Evolutionary conservation across 225 moss, liverwort and hornwort genomes (phyloP), one percentile per base, ranked within the genome.

Genomic region (Asterella californica): DNA sequence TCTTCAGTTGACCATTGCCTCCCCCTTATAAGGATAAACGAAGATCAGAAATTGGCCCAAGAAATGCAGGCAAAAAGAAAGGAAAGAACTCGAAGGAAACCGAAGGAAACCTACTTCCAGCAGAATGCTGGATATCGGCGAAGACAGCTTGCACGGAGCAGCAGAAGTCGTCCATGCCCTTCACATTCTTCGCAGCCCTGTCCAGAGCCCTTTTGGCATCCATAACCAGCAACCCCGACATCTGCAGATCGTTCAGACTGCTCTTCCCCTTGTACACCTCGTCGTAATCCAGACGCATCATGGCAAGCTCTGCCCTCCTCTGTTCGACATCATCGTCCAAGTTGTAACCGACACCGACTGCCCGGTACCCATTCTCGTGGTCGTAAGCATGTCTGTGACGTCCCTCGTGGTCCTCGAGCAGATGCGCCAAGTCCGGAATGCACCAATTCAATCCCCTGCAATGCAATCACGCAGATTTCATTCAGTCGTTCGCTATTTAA

Each of bases 291-390:
- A 87, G 87, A 24, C 91, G 85, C 14, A 96, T 49, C 0, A 66
- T 76, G 17, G n/a, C 70, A 0, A 96, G 79, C 53, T 96, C 95
- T 11, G 61, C 72, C 76, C 84, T 89, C 0, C 92, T 90, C n/a
- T 84, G 80, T 2, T 83, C 86, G 14, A 38, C 36, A 2, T 92
- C 90, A 36, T 90, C 87, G 55, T 95, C 93, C 83, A 95, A 78
- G 60, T 93, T 87, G 49, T 93, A 94, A 6, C 89, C 90, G 2
- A 89, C 95, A 10, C 93, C 95, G 4, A 96, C 91, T 14, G 90
- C 92, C n/a, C 90, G 85, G 76, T 86, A 85, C 1, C 91, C 95
- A 27, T 80, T 85, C 0, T 57, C 2, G 77, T 90, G 79, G 38
- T 89, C 78, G 53, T 93, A 93, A 0, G 87, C 88, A 22, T 91